phyloP scores from a whole-genome alignment of 2,329 filamentous ascomycete species.

The Ophiostoma australiae region DNA sequence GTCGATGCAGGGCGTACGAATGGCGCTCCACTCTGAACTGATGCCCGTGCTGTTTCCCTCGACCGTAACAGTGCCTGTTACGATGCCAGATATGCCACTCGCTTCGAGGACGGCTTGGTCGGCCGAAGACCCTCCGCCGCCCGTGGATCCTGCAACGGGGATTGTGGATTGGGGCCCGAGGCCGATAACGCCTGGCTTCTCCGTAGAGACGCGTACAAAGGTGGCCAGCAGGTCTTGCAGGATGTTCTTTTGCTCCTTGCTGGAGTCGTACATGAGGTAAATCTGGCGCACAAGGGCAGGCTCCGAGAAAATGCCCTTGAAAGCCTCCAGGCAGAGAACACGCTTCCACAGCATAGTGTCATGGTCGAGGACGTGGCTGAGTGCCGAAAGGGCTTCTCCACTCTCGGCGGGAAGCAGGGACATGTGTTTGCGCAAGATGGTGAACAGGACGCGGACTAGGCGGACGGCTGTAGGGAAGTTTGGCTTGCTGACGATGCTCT shows the following conservation, averaged over 20 bases:
- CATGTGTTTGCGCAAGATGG: conserved; percentile 74
- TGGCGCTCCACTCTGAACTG: conserved; percentile 83
- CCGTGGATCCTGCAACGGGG: conserved; percentile 57
- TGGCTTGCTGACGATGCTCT: conserved; percentile 69
- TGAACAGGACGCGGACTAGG: conserved; percentile 74
- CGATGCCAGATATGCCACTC: conserved; percentile 80
- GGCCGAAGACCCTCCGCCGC: conserved; percentile 53
- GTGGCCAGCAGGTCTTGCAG: conserved; percentile 77
- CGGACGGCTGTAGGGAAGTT: conserved; percentile 79
- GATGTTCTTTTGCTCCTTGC: conserved; percentile 66
- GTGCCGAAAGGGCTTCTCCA: conserved; percentile 71
- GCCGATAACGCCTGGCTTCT: conserved; percentile 84
- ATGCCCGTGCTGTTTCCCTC: conserved; percentile 70
- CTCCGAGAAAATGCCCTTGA: conserved; percentile 79
- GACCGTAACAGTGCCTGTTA: conserved; percentile 64
- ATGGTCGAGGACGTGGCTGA: conserved; percentile 83
- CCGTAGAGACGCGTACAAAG: conserved; percentile 87
- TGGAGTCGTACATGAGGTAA: conserved; percentile 72
- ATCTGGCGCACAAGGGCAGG: conserved; percentile 72
- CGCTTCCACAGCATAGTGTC: conserved; percentile 83
- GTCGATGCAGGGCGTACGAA: conserved; percentile 84
- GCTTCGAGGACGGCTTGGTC: conserved; percentile 89
- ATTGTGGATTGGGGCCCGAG: conserved; percentile 83
- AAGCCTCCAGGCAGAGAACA: conserved; percentile 84
- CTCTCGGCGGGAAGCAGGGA: conserved; percentile 70